Percentiles rank a stretch among this genome's conserved stretches.
phyloP scores from a whole-genome alignment of 2,329 filamentous ascomycete genomes.

The Talaromyces sp. region DNA sequence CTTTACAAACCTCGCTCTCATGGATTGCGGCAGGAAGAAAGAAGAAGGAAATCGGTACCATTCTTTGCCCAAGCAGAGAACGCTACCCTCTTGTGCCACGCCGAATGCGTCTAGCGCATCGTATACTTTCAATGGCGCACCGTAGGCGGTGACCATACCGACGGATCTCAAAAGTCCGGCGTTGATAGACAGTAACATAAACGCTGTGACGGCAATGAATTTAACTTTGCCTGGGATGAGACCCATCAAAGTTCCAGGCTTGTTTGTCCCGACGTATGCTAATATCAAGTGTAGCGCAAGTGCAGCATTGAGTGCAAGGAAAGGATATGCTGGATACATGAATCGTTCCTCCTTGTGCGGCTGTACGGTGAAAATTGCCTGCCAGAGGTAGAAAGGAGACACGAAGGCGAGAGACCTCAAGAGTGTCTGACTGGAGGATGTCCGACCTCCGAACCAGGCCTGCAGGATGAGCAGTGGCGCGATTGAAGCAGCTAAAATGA shows the following conservation, averaged over 20 bases:
- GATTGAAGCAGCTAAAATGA: conserved; percentile 70
- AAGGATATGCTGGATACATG: conserved; percentile 96
- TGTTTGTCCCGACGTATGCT: conserved; percentile 66
- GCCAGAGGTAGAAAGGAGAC: conserved; percentile 89
- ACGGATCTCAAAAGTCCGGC: conserved; percentile 68
- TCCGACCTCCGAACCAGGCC: conserved; percentile 60
- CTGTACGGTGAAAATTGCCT: conserved; percentile 83
- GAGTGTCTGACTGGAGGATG: conserved; percentile 62
- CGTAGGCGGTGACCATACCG: conserved; percentile 77
- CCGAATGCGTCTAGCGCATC: conserved; percentile 46
- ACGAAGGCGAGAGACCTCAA: conserved; percentile 75
- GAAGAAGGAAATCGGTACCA: conserved; percentile 98
- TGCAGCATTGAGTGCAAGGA: conserved; percentile 82
- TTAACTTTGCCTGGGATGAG: conserved; percentile 75
- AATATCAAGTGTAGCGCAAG: conserved; percentile 79
- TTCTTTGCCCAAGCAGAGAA: conserved; percentile 88
- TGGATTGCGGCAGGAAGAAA: conserved; percentile 79
- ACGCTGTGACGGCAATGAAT: conserved; percentile 57
- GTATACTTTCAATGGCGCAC: conserved; percentile 69
- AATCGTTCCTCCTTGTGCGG: conserved; percentile 98
- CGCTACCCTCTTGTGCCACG: conserved; percentile 60
- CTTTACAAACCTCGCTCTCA: conserved; percentile 83
- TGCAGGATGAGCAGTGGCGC: conserved; percentile 74
- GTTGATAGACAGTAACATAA: conserved; percentile 62
- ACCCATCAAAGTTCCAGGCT: conserved; percentile 63